Conservation (phyloP, 768 basidiomycete genomes). For the Tephrocybe rancida region DNA sequence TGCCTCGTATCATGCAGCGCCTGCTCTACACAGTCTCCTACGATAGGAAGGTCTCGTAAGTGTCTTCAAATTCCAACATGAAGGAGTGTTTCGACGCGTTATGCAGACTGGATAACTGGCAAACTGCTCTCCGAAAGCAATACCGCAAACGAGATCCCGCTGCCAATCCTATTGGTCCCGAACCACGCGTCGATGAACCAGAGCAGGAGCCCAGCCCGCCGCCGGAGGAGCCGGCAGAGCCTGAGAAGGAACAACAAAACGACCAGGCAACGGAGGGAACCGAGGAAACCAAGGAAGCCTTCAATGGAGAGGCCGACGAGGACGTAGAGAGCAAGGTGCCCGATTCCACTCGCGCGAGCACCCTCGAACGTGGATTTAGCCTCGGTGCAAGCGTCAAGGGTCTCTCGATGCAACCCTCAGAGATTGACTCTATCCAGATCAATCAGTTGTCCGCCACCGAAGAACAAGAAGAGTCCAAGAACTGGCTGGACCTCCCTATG, state of each 20-base stretch:
- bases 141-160: slow-evolving; percentile 73
- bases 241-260: slow-evolving; percentile 5
- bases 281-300: slow-evolving; percentile 1
- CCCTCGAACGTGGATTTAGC: slow-evolving; percentile 21
- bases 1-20: slow-evolving; percentile 76
- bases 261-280: not conserved
- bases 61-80: not conserved
- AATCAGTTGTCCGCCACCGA: slow-evolving; percentile 8
- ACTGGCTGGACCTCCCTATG: slow-evolving; percentile 77
- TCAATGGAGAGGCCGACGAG: slow-evolving; percentile 11
- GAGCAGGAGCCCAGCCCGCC: slow-evolving; percentile 24
- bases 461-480: slow-evolving; percentile 44
- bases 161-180: slow-evolving; percentile 72
- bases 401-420: slow-evolving; percentile 17
- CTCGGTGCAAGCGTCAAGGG: slow-evolving; percentile 17
- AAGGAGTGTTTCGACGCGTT: slow-evolving; percentile 18
- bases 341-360: slow-evolving; percentile 20
- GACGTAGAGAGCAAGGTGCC: slow-evolving; percentile 9
- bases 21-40: slow-evolving; percentile 75
- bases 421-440: slow-evolving; percentile 13
- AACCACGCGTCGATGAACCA: slow-evolving; percentile 37
- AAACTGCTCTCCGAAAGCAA: slow-evolving; percentile 74
- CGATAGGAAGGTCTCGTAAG: slow-evolving; percentile 64
- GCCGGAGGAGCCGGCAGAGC: slow-evolving; percentile 25
- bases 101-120: slow-evolving; percentile 75